Conservation (phyloP, 352 stramenopile genomes). For the Thalassiosira pacifica region DNA sequence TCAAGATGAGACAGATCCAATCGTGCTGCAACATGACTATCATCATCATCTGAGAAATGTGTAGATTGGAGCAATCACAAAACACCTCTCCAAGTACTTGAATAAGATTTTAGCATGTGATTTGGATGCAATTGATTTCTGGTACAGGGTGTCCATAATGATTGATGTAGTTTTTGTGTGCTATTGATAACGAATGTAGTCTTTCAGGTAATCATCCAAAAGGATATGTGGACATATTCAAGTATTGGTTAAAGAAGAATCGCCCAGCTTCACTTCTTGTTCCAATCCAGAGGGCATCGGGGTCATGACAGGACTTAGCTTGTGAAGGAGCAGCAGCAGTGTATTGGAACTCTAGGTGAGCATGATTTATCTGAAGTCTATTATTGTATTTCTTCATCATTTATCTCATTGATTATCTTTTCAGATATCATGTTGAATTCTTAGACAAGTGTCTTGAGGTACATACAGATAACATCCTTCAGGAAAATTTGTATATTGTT, state of each 20-base stretch:
- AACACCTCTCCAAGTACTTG: constrained; percentile 18
- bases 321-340: constrained; percentile 27
- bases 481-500: constrained; percentile 33
- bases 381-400: not conserved
- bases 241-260: constrained; percentile 33
- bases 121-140: constrained; percentile 9
- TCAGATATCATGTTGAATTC: constrained; percentile 14
- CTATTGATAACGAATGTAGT: constrained; percentile 42
- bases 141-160: not conserved
- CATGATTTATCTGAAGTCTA: no score
- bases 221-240: constrained; percentile 26
- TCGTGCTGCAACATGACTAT: constrained; percentile 3
- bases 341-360: constrained; percentile 35
- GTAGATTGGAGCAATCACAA: constrained; percentile 20
- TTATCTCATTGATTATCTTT: constrained; percentile 32
- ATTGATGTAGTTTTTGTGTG: constrained; percentile 18
- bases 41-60: constrained; percentile 31
- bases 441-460: not conserved
- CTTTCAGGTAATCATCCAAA: constrained; percentile 34
- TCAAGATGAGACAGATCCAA: not conserved
- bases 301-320: constrained; percentile 37
- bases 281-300: not conserved
- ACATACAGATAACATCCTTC: constrained; percentile 30
- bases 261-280: constrained; percentile 33
- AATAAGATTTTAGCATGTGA: constrained; percentile 15